These are phyloP conservation scores for Zygosaccharomyces siamensis DNA, from an alignment of 805 yeast species.

Conservation along the genomic window DNA sequence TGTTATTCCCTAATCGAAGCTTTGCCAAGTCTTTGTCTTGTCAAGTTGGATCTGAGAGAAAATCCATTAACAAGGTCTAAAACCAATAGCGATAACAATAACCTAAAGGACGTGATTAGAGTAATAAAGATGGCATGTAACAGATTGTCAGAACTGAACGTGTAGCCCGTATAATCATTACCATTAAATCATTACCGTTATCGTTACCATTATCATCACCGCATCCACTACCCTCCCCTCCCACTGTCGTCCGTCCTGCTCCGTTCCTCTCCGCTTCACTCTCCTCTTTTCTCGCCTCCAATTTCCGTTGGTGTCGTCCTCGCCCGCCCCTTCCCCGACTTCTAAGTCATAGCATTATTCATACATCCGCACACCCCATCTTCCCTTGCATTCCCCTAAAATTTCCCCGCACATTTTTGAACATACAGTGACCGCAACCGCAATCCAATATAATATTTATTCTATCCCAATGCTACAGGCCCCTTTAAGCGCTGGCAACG, in stretches of 20 bases:
- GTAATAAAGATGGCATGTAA: slow-evolving; percentile 8
- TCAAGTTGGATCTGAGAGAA: slow-evolving; percentile 14
- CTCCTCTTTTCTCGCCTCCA: background rate
- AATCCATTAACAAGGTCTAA: slow-evolving; percentile 12
- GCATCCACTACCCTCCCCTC: background rate
- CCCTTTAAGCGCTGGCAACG: no score
- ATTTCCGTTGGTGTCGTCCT: no score
- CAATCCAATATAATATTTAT: no score
- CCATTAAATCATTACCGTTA: no score
- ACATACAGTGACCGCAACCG: no score
- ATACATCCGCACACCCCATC: background rate
- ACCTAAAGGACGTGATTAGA: background rate
- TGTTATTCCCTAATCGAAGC: slow-evolving; percentile 13
- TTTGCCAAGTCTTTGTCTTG: slow-evolving; percentile 15
- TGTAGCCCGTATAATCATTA: background rate
- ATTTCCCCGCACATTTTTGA: background rate
- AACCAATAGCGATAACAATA: no score
- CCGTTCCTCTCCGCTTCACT: background rate
- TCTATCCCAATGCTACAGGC: no score
- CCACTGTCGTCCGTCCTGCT: background rate
- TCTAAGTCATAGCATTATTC: no score
- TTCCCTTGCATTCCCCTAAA: background rate
- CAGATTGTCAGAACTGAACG: slow-evolving; percentile 1
- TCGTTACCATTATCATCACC: no score
- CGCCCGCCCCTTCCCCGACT: no score